A percentile compares a stretch with the other conserved stretches of the same genome.
Evolutionary conservation across 2,329 filamentous ascomycete species (phyloP).

Genomic region (Neopestalotiopsis rosae): DNA sequence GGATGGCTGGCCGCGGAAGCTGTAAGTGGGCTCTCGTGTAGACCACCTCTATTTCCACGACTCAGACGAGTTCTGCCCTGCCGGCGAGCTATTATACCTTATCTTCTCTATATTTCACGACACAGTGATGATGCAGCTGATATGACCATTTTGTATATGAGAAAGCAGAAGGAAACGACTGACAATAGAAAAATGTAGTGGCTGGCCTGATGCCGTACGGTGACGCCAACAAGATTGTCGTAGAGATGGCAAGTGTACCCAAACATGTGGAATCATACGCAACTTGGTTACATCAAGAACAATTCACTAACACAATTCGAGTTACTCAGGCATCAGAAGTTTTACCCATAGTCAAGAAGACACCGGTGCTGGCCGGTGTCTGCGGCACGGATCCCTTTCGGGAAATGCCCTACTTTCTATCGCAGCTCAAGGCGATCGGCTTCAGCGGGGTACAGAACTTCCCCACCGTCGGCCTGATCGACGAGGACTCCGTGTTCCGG

Average conservation of each 20-base stretch:
- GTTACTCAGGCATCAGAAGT: slow-evolving; percentile 62
- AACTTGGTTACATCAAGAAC: not conserved
- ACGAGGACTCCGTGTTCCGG: slow-evolving; percentile 63
- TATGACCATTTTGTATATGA: not conserved
- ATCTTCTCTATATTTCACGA: not conserved
- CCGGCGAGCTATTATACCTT: not conserved
- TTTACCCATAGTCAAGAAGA: slow-evolving; percentile 66
- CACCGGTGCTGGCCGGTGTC: slow-evolving; percentile 72
- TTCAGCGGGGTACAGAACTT: slow-evolving; percentile 78
- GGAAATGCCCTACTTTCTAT: slow-evolving; percentile 64
- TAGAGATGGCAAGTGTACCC: slow-evolving; percentile 62
- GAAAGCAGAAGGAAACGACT: not conserved
- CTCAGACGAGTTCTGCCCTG: not conserved
- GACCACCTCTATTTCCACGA: not conserved
- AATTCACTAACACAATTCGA: slow-evolving; percentile 1
- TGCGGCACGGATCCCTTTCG: slow-evolving; percentile 75
- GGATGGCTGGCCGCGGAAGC: slow-evolving; percentile 74
- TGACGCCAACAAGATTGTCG: slow-evolving; percentile 72
- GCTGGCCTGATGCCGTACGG: slow-evolving; percentile 75
- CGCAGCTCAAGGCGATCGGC: slow-evolving; percentile 64
- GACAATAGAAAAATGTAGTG: slow-evolving; percentile 38
- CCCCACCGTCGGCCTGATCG: slow-evolving; percentile 73
- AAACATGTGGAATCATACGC: not conserved
- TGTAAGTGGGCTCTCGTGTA: slow-evolving; percentile 16
- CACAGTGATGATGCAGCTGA: not conserved